Percentiles rank a stretch among this genome's conserved stretches.
Conservation (phyloP, 768 basidiomycete genomes). For the Hypholoma sublateritium region DNA sequence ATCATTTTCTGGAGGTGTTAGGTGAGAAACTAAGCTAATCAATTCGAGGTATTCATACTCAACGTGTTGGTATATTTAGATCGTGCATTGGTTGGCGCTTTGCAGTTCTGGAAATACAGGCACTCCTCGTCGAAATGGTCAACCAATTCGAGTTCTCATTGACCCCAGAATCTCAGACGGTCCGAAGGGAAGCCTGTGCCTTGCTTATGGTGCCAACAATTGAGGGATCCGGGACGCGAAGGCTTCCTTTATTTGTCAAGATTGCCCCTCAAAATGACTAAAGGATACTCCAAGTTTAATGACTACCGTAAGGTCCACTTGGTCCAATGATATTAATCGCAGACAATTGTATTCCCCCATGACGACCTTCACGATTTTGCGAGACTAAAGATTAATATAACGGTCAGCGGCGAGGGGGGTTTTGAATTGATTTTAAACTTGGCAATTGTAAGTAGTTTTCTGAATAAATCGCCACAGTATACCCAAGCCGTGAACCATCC, state of each 20-base stretch:
- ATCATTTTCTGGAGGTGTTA: conserved; percentile 30
- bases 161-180: conserved; percentile 31
- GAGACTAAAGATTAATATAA: no score
- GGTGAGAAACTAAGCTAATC: conserved; percentile 18
- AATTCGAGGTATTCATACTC: neutral
- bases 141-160: conserved; percentile 53
- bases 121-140: conserved; percentile 57
- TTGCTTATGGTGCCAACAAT: conserved; percentile 42
- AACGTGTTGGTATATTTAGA: conserved; percentile 12
- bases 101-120: conserved; percentile 55
- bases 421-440: no score
- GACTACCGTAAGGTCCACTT: no score
- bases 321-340: no score
- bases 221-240: conserved; percentile 39
- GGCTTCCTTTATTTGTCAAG: conserved; percentile 37
- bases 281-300: no score
- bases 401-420: no score
- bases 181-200: conserved; percentile 37
- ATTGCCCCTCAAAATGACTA: conserved; percentile 24
- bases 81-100: conserved; percentile 44
- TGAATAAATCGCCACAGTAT: no score
- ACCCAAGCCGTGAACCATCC: no score
- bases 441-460: no score
- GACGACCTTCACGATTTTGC: no score
- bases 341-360: no score